Evolutionary conservation across 371 early-diverging fungal species (phyloP), one percentile per base, ranked within the genome.

Genomic region (Mucor lusitanicus): DNA sequence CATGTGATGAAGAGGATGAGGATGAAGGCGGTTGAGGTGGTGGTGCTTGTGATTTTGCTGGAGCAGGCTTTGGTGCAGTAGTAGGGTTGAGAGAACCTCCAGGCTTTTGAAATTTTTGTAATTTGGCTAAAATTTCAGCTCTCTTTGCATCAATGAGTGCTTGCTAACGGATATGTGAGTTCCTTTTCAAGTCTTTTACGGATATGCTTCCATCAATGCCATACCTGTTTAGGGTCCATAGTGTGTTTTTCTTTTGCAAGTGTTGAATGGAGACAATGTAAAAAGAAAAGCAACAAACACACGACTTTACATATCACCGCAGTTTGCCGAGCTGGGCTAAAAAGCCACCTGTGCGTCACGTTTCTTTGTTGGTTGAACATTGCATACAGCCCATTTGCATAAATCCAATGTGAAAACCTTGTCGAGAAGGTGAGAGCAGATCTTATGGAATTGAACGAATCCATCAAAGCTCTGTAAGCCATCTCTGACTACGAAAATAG

Each of bases 71-170:
- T 54, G 40, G 59, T 39, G 59, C 17, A 37, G 63, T 30, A 59
- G 19, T 39, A 62, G 50, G 63, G 6, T 30, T 54, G 57, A 62
- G n/a, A 42, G 61, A 37, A 8, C 35, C 25, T 55, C 46, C 39
- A n/a, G 48, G 37, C 8, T 76, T 69, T 56, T 76, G 71, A 59
- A 82, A 78, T 63, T 68, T 71, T 11, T 79, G 80, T 39, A 82
- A 37, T 67, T 73, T 82, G 8, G 78, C 83, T 32, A 69, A 64
- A 6, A 79, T 64, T 64, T 79, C 80, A 15, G 79, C 79, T 63
- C 72, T 64, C 70, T 74, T 74, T 19, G 79, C 79, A 27, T 78
- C 78, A 59, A 77, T 72, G 21, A 76, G 39, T 25, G 72, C 73
- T 40, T 65, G 23, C 66, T 65, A 67, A 40, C 33, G 3, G 5